phyloP scores from a whole-genome alignment of 192 early-diverging fungal genomes.

The Thamnidium elegans region DNA sequence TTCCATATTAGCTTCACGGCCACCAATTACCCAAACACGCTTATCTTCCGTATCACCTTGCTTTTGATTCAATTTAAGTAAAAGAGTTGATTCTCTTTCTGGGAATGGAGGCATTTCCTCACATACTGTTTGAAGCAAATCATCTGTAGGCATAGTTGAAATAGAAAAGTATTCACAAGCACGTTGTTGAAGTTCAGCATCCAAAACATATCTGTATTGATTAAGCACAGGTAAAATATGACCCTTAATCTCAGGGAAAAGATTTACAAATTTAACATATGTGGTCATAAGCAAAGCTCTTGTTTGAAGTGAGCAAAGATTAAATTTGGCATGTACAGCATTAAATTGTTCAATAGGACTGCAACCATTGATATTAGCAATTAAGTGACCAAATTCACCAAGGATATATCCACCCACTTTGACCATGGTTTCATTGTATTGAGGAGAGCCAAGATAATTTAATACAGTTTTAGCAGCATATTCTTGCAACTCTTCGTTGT shows the following conservation, averaged over 20 bases:
- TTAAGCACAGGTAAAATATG: conserved; percentile 84
- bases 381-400: conserved; percentile 97
- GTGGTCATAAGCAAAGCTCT: conserved; percentile 87
- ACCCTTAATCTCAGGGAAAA: conserved; percentile 97
- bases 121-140: conserved; percentile 87
- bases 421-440: conserved; percentile 93
- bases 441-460: conserved; percentile 79
- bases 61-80: conserved; percentile 80
- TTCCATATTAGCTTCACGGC: conserved; percentile 75
- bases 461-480: conserved; percentile 88
- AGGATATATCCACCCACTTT: conserved; percentile 96
- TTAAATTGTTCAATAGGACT: conserved; percentile 94
- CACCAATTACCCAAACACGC: conserved; percentile 91
- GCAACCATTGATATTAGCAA: conserved; percentile 82
- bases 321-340: conserved; percentile 89
- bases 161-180: conserved; percentile 95
- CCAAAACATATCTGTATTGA: conserved; percentile 82
- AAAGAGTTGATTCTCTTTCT: conserved; percentile 86
- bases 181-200: conserved; percentile 96
- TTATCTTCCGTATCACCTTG: conserved; percentile 92
- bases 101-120: conserved; percentile 99
- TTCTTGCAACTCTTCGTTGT: conserved; percentile 92
- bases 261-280: conserved; percentile 93
- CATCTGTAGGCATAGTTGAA: conserved; percentile 77
- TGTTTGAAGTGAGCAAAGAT: conserved; percentile 72